Conservation (phyloP, 1,284 basidiomycete species). For the Marasmius tenuissimus region DNA sequence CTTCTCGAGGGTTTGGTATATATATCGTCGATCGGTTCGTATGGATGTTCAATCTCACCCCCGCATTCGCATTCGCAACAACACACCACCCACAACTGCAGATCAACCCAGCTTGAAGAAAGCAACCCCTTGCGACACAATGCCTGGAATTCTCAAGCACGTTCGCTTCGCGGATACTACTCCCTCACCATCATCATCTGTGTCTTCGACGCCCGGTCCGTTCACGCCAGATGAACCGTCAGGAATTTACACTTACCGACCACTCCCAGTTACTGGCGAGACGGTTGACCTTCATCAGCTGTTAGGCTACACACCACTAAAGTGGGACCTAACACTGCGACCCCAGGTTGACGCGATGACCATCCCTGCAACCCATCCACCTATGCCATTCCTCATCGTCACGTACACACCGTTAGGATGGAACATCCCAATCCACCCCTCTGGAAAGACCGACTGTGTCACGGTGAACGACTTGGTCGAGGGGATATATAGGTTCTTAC, state of each 20-base stretch:
- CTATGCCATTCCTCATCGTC: constrained; percentile 13
- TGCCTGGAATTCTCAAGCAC: constrained; percentile 22
- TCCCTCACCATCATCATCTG: constrained; percentile 14
- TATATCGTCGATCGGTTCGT: not conserved
- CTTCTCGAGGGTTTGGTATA: not conserved
- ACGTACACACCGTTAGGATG: constrained; percentile 9
- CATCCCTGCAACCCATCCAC: constrained; percentile 14
- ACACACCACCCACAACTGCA: not conserved
- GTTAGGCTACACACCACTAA: constrained; percentile 9
- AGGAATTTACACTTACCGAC: not conserved
- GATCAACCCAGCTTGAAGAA: not conserved
- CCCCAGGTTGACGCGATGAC: constrained; percentile 9
- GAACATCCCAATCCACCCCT: constrained; percentile 8
- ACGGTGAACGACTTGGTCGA: constrained; percentile 14
- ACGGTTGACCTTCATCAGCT: constrained; percentile 11
- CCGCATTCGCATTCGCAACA: not conserved
- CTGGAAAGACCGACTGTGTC: constrained; percentile 5
- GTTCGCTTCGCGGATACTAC: constrained; percentile 12
- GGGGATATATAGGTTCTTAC: constrained; percentile 11
- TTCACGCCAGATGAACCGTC: constrained; percentile 15
- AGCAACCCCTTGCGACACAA: constrained; percentile 5
- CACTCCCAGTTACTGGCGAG: constrained; percentile 4
- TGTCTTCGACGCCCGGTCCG: constrained; percentile 10
- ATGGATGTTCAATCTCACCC: not conserved
- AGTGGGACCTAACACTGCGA: constrained; percentile 19